Conservation (phyloP, 2,329 filamentous ascomycete genomes). For the Fusarium xyrophilum region DNA sequence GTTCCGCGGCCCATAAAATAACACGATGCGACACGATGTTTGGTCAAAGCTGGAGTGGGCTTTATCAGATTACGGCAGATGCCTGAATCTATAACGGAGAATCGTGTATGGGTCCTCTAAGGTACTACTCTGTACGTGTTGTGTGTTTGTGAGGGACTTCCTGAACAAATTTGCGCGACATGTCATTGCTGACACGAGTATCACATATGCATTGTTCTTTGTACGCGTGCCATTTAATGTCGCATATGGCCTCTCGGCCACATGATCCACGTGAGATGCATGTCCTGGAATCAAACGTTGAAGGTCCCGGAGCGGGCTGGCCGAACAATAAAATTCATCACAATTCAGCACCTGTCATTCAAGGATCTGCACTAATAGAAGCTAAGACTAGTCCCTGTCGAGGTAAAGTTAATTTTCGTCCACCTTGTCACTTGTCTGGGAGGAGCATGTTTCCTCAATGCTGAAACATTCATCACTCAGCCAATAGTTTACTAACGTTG, state of each 20-base stretch:
- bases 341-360: conserved; percentile 15
- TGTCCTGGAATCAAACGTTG: conserved; percentile 13
- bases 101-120: conserved; percentile 4
- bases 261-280: conserved; percentile 1
- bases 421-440: too few species aligned
- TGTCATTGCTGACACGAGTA: not conserved
- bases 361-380: conserved; percentile 27
- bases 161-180: not conserved
- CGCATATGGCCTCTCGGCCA: not conserved
- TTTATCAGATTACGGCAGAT: conserved; percentile 15
- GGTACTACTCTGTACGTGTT: too few species aligned
- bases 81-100: conserved; percentile 20
- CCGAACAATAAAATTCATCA: not conserved
- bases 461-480: conserved; percentile 21
- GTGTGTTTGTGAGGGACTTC: conserved; percentile 6
- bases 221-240: not conserved
- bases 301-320: conserved; percentile 1
- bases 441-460: not conserved
- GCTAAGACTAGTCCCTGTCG: conserved; percentile 12
- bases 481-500: not conserved
- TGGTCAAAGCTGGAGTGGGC: conserved; percentile 9
- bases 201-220: not conserved
- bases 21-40: conserved; percentile 9
- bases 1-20: conserved; percentile 12
- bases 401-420: conserved; percentile 22